Percentiles rank a stretch among this genome's conserved stretches.
These are phyloP conservation scores for Volvox carteri DNA, from an alignment of 163 green algal species.

Conservation along the genomic window DNA sequence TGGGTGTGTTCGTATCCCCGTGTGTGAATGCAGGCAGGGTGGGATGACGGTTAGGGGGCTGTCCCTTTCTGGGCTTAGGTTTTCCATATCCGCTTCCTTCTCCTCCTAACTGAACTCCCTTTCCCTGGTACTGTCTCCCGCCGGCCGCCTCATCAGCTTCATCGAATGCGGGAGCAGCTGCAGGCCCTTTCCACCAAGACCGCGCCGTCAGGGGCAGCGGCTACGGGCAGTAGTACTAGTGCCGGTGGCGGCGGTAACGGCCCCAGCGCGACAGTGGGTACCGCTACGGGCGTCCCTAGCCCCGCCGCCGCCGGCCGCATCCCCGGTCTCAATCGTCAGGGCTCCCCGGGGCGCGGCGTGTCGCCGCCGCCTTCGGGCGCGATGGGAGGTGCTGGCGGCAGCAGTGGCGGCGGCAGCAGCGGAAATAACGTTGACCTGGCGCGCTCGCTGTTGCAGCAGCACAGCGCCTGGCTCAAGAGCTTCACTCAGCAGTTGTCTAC, in stretches of 20 bases:
- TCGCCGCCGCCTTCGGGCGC: not conserved
- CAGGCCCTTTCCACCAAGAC: constrained; percentile 23
- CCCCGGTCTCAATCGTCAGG: not conserved
- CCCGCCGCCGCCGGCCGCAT: not conserved
- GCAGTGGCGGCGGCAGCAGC: not conserved
- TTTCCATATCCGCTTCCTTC: too few relatives aligned
- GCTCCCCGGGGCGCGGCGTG: not conserved
- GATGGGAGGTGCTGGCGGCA: not conserved
- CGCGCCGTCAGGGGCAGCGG: too few relatives aligned
- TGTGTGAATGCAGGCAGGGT: too few relatives aligned
- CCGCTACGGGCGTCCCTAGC: not conserved
- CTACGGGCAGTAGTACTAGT: not conserved
- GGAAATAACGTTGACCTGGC: constrained; percentile 38
- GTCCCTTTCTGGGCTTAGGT: too few relatives aligned
- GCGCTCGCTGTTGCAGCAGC: constrained; percentile 46
- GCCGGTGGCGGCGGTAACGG: not conserved
- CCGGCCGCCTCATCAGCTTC: constrained; percentile 29
- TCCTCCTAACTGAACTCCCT: too few relatives aligned
- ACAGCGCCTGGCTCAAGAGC: constrained; percentile 55
- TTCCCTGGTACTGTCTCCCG: not conserved
- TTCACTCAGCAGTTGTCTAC: constrained; percentile 50
- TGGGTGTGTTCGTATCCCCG: not conserved
- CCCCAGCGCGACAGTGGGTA: not conserved
- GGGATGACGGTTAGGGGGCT: too few relatives aligned
- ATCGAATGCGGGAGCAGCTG: constrained; percentile 51